Percentiles rank a stretch among this genome's conserved stretches.
Conservation (phyloP, 257 asterid genomes). For the Solanum boliviense region DNA sequence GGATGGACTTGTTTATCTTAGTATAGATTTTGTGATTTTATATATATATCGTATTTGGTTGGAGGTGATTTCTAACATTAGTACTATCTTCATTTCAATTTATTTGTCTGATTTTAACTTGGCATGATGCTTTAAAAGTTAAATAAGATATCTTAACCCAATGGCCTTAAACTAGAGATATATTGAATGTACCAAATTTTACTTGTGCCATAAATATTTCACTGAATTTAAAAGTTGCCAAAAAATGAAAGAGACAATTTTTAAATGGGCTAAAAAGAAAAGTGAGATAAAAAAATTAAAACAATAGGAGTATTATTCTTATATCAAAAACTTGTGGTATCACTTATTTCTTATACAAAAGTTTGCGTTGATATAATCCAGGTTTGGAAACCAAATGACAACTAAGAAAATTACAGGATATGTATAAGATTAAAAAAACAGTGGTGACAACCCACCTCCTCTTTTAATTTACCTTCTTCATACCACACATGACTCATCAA, state of each 20-base stretch:
- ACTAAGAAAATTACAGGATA: not conserved
- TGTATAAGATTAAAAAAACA: not conserved
- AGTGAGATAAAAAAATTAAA: too few species aligned
- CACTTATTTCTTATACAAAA: not conserved
- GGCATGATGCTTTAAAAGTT: not conserved
- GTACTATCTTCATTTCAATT: too few species aligned
- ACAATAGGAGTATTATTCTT: too few species aligned
- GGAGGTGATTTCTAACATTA: not conserved
- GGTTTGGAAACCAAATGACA: not conserved
- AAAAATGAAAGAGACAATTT: too few species aligned
- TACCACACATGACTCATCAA: not conserved
- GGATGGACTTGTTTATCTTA: too few species aligned
- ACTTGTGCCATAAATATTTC: not conserved
- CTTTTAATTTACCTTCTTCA: not conserved
- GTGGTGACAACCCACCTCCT: not conserved
- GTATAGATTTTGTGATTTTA: not conserved
- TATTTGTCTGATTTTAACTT: too few species aligned
- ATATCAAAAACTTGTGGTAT: not conserved
- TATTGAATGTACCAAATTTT: too few species aligned
- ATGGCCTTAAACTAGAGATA: too few species aligned
- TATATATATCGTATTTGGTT: not conserved
- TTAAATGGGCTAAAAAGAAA: too few species aligned
- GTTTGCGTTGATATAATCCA: too few species aligned
- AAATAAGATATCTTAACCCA: too few species aligned
- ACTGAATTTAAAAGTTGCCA: too few species aligned